These are phyloP conservation scores for Schwanniomyces etchellsii DNA, from an alignment of 1,139 yeast genomes.

Conservation along the genomic window DNA sequence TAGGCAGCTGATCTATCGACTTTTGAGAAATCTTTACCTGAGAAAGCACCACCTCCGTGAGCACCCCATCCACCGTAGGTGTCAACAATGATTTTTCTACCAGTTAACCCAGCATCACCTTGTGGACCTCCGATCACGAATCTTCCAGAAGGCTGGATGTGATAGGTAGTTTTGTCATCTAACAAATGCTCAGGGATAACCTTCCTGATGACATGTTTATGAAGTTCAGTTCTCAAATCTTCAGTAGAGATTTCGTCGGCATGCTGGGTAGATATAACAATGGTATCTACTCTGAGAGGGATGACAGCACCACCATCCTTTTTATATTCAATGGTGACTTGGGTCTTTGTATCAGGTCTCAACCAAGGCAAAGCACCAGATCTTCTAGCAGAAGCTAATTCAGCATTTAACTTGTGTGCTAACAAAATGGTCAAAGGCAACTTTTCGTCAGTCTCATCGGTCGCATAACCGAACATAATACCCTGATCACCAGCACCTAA, in stretches of 20 bases:
- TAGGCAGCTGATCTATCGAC: conserved; percentile 99
- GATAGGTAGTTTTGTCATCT: conserved; percentile 94
- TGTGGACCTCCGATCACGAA: conserved; percentile 99
- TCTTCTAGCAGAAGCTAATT: conserved; percentile 96
- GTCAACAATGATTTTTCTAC: conserved; percentile 98
- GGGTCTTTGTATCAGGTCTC: conserved; percentile 99
- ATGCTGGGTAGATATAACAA: conserved; percentile 97
- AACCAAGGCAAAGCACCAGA: conserved; percentile 91
- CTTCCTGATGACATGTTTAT: conserved; percentile 77
- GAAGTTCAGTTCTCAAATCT: conserved; percentile 75
- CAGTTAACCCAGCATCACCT: conserved; percentile 99
- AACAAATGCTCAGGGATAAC: conserved; percentile 87
- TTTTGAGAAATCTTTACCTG: conserved; percentile 99
- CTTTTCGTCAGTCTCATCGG: conserved; percentile 97
- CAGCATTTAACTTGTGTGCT: conserved; percentile 95
- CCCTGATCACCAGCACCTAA: conserved; percentile 99
- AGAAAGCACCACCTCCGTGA: conserved; percentile 99
- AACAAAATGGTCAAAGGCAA: conserved; percentile 91
- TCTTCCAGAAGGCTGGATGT: conserved; percentile 99
- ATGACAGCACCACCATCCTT: conserved; percentile 92
- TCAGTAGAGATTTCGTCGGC: conserved; percentile 93
- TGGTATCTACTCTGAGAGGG: conserved; percentile 95
- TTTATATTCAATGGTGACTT: conserved; percentile 95
- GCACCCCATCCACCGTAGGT: conserved; percentile 99
- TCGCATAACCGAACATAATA: conserved; percentile 99